Evolutionary conservation across 352 stramenopile genomes (phyloP), one percentile per base, ranked within the genome.

Genomic region (Globisporangium takayamanum): DNA sequence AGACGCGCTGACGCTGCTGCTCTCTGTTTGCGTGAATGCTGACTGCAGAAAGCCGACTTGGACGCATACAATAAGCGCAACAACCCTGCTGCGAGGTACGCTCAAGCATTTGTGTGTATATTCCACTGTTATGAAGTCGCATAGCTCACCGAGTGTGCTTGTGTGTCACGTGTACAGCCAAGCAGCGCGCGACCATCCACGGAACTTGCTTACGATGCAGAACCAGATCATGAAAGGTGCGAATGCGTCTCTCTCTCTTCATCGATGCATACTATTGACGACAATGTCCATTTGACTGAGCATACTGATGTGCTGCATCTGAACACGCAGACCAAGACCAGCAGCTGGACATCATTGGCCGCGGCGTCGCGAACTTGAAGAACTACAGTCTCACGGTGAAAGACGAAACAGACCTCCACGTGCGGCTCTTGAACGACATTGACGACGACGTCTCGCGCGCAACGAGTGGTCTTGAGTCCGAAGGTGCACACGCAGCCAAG

Each of bases 161-260:
- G 1, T 25, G 4, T 57, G 57, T 39, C 10, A 28, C 14, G 15
- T 15, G 2, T 22, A 33, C 11, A 60, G 66, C 25, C 65, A 80
- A 57, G 57, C 59, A 12, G 39, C 62, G 2, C 44, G 60, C n/a
- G 72, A 86, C 6, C 68, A 80, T 41, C 63, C 69, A 6, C 62
- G 61, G 22, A 73, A 85, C 56, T 68, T 95, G 57, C 62, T 95
- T 22, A 80, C 74, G 49, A 91, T 95, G 75, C 85, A 95, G 59
- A 95, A 91, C 63, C 81, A 93, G 70, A 93, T 95, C 51, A 95
- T 95, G 83, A 92, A 92, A 72, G 76, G 78, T 84, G 11, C 20
- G 48, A 16, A 5, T 12, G 11, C 25, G 12, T 11, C 6, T 22
- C 20, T 33, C 4, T 26, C 6, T 54, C 4, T 26, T 6, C 14